Evolutionary conservation across 805 yeast species (phyloP).

Genomic region (Candida khao-thaluensis): DNA sequence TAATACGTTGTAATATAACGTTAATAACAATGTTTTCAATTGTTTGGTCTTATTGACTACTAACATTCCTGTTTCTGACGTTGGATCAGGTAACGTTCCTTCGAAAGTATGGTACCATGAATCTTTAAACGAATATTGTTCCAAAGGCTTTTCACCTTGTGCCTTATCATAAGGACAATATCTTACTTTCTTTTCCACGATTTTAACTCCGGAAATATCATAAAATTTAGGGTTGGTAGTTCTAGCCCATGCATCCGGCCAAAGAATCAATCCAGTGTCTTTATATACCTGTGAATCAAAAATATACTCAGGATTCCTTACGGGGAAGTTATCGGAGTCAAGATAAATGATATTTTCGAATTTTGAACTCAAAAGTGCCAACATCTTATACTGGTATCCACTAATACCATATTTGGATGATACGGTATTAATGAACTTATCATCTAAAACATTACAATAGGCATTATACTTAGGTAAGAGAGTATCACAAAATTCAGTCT

Average conservation of each 20-base stretch:
- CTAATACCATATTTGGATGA: conserved; percentile 26
- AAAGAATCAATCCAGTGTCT: conserved; percentile 50
- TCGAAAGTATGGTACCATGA: conserved; percentile 56
- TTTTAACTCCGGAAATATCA: conserved; percentile 47
- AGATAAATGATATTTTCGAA: conserved; percentile 48
- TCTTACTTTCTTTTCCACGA: conserved; percentile 33
- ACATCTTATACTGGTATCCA: conserved; percentile 52
- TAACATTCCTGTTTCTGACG: conserved; percentile 71
- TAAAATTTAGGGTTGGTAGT: conserved; percentile 61
- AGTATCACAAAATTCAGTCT: conserved; percentile 44
- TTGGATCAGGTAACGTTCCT: conserved; percentile 64
- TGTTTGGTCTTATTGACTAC: conserved; percentile 60
- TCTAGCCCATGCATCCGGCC: conserved; percentile 76
- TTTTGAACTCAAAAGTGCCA: conserved; percentile 61
- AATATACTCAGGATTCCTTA: conserved; percentile 42
- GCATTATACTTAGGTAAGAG: conserved; percentile 45
- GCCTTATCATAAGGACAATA: conserved; percentile 35
- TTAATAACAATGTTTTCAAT: conserved; percentile 53
- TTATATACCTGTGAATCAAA: conserved; percentile 44
- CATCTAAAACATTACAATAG: conserved; percentile 45
- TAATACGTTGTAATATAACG: conserved; percentile 61
- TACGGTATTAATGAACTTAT: conserved; percentile 17
- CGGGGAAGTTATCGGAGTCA: conserved; percentile 53
- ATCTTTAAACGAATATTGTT: conserved; percentile 27
- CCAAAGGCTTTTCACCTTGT: conserved; percentile 26